Conservation (phyloP, 352 stramenopile species). For the Globisporangium nagaii region DNA sequence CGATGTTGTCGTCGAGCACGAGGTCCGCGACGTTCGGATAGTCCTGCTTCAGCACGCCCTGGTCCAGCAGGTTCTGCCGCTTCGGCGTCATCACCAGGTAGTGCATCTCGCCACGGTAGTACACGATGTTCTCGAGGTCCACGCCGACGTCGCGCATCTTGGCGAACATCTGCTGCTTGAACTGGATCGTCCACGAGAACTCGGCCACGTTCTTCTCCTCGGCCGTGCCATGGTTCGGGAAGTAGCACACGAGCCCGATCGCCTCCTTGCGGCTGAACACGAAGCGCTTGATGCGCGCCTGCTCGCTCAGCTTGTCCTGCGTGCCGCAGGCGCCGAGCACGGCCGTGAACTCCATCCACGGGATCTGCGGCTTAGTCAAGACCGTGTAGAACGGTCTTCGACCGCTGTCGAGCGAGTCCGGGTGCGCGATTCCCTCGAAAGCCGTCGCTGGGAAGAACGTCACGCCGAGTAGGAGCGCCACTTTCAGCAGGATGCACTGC, state of each 20-base stretch:
- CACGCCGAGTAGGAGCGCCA: constrained; percentile 66
- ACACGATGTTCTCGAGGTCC: constrained; percentile 82
- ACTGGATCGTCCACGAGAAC: constrained; percentile 85
- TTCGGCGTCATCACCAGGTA: constrained; percentile 85
- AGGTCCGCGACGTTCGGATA: constrained; percentile 57
- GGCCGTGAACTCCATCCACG: constrained; percentile 72
- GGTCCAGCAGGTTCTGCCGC: constrained; percentile 66
- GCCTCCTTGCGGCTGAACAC: constrained; percentile 78
- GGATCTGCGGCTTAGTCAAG: constrained; percentile 67
- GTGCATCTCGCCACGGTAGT: constrained; percentile 83
- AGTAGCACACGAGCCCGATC: constrained; percentile 80
- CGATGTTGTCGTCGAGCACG: constrained; percentile 63
- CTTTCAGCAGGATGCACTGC: constrained; percentile 81
- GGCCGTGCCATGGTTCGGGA: constrained; percentile 60
- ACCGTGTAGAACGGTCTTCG: constrained; percentile 69
- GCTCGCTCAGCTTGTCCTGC: constrained; percentile 57
- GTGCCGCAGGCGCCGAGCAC: constrained; percentile 62
- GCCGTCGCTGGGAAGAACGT: constrained; percentile 56
- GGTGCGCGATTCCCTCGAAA: constrained; percentile 51
- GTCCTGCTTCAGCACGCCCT: constrained; percentile 67
- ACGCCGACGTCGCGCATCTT: constrained; percentile 69
- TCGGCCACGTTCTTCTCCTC: constrained; percentile 76
- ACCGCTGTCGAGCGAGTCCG: constrained; percentile 45
- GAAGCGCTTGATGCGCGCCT: constrained; percentile 70
- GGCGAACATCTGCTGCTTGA: constrained; percentile 81